phyloP scores from a whole-genome alignment of 2,329 filamentous ascomycete species.

The Claviceps sp. region DNA sequence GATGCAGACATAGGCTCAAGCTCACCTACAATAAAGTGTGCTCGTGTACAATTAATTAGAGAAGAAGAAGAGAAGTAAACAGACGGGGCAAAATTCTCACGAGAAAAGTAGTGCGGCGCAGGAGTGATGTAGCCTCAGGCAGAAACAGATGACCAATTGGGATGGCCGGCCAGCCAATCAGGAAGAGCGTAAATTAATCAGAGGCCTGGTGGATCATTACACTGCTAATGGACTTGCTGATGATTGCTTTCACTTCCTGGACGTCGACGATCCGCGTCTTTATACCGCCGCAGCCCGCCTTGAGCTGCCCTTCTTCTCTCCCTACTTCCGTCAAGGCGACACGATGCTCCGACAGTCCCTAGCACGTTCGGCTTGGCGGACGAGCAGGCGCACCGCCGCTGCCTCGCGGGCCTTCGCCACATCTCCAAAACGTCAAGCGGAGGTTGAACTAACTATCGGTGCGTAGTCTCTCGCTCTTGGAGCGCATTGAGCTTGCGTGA shows the following conservation, averaged over 20 bases:
- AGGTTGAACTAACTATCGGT: slow-evolving; percentile 97
- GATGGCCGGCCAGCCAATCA: slow-evolving; percentile 24
- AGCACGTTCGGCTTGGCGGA: slow-evolving; percentile 56
- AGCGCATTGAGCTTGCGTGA: slow-evolving; percentile 16
- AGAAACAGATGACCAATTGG: neutral
- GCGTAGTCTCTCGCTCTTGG: slow-evolving; percentile 15
- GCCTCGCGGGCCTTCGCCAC: slow-evolving; percentile 71
- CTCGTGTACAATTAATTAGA: slow-evolving; percentile 48
- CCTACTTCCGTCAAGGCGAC: slow-evolving; percentile 41
- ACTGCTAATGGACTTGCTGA: slow-evolving; percentile 14
- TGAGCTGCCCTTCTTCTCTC: slow-evolving; percentile 21
- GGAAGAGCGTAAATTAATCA: slow-evolving; percentile 30
- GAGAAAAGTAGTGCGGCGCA: slow-evolving; percentile 5
- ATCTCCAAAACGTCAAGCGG: slow-evolving; percentile 64
- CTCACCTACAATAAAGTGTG: slow-evolving; percentile 62
- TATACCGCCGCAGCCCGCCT: slow-evolving; percentile 20
- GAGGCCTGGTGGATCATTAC: slow-evolving; percentile 10
- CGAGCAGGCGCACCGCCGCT: slow-evolving; percentile 42
- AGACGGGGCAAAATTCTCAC: slow-evolving; percentile 10
- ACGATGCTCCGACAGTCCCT: slow-evolving; percentile 57
- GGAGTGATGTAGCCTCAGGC: slow-evolving; percentile 5
- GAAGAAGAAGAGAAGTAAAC: slow-evolving; percentile 21
- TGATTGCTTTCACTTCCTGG: slow-evolving; percentile 19
- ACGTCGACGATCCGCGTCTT: slow-evolving; percentile 28
- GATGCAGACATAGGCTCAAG: slow-evolving; percentile 34